Evolutionary conservation across 768 basidiomycete species (phyloP), one percentile per base, ranked within the genome.

Genomic region (Termitomyces sp.): DNA sequence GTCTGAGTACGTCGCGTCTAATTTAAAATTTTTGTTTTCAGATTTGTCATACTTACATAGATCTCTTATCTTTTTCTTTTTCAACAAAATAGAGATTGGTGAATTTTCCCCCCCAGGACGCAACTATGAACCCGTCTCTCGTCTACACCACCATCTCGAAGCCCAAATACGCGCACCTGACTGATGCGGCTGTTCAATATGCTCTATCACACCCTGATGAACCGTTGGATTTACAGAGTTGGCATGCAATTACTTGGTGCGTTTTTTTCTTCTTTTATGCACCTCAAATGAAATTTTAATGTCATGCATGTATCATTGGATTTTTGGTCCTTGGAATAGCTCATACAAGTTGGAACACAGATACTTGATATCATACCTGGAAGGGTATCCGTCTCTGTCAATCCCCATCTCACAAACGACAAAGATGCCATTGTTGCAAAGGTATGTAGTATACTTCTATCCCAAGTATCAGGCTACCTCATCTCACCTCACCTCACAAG

Each of bases 91-190:
- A 76, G 75, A 71, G 59, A 74, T 76, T 28, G 65, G 58, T n/a
- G 67, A 71, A 55, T 76, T 72, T 59, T 22, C 68, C 35, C 71
- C 74, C 22, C 63, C n/a, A 65, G 12, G 75, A 78, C 58, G 75
- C 76, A 13, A 78, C 75, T 0, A 73, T 73, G 24, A 75, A 78
- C 45, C 76, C 75, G 6, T 76, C 75, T 2, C 68, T 76, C 2
- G 70, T 76, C 2, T 66, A 67, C 44, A 69, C 68, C 1, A 75
- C 75, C 3, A 68, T 75, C 2, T 69, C 67, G n/a, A 73, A 75
- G 49, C 70, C 71, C 1, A 67, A 74, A 57, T 78, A 78, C 39
- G 65, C 69, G 6, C 63, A 72, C 55, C 59, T 75, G 18, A 40
- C 71, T 1, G 72, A 73, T 5, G 67, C 71, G 3, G 75, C 76